Percentiles rank a stretch among this genome's conserved stretches.
These are phyloP conservation scores for Aleurites moluccanus DNA, from an alignment of 441 rosid genomes.

Conservation along the genomic window DNA sequence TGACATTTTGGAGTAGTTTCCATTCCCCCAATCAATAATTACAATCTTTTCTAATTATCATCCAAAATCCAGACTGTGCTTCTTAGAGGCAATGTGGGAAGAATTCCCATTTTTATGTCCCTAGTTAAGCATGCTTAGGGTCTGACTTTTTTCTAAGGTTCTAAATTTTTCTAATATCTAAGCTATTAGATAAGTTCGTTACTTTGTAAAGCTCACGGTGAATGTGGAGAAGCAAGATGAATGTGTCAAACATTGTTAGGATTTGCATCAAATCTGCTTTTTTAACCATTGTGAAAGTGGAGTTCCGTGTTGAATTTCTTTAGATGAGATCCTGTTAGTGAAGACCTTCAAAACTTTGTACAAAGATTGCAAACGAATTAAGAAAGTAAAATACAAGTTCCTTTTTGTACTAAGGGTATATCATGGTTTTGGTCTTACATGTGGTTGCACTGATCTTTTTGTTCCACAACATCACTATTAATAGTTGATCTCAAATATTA, in stretches of 20 bases:
- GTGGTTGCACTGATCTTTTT: slow-evolving; percentile 4
- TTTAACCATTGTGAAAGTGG: too few species aligned
- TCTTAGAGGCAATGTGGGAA: neutral
- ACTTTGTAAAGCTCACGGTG: neutral
- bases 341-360: neutral
- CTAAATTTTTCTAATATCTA: neutral
- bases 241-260: neutral
- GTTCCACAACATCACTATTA: slow-evolving; percentile 2
- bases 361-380: neutral
- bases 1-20: neutral
- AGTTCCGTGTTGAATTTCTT: slow-evolving; percentile 1
- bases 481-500: slow-evolving; percentile 6
- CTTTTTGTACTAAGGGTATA: neutral
- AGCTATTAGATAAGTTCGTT: neutral
- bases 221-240: neutral
- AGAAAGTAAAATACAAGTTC: neutral
- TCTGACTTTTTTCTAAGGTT: too few species aligned
- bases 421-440: neutral
- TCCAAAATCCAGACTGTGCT: neutral
- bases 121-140: neutral
- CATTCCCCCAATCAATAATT: neutral
- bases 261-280: slow-evolving; percentile 1
- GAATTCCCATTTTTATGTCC: neutral
- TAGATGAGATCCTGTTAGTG: neutral
- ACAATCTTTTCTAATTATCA: neutral